phyloP scores from a whole-genome alignment of 2,329 filamentous ascomycete genomes.

The Claviceps maximensis region DNA sequence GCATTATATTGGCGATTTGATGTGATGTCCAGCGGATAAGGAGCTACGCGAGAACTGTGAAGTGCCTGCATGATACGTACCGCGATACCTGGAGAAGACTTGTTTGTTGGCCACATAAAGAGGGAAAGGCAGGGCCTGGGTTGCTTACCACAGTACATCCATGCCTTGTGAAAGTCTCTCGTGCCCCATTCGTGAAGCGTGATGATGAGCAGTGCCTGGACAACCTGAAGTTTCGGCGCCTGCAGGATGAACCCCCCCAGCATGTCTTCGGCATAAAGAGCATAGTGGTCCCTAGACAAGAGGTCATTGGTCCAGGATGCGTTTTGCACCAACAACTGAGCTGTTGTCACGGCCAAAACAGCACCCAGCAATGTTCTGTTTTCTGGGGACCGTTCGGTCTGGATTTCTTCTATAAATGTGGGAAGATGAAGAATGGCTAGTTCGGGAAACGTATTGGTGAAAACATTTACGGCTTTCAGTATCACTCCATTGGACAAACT shows the following conservation, averaged over 20 bases:
- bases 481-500: conserved; percentile 14
- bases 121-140: neutral
- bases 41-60: conserved; percentile 16
- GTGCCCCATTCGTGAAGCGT: conserved; percentile 29
- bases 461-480: conserved; percentile 20
- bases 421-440: conserved; percentile 21
- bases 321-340: conserved; percentile 19
- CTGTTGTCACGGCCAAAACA: conserved; percentile 17
- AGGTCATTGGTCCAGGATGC: conserved; percentile 16
- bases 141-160: conserved; percentile 25
- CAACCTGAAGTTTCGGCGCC: conserved; percentile 19
- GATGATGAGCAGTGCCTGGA: conserved; percentile 26
- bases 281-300: conserved; percentile 20
- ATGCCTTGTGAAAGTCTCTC: conserved; percentile 28
- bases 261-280: conserved; percentile 15
- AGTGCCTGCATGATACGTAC: conserved; percentile 26
- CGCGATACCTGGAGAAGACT: conserved; percentile 18
- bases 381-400: conserved; percentile 10
- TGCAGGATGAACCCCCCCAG: conserved; percentile 15
- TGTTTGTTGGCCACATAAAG: neutral
- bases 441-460: conserved; percentile 22
- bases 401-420: conserved; percentile 16
- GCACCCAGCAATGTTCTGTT: conserved; percentile 18
- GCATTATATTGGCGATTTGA: conserved; percentile 10
- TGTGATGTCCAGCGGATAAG: conserved; percentile 15